Evolutionary conservation across 2,329 filamentous ascomycete genomes (phyloP).

Genomic region (Thelonectria discophora): DNA sequence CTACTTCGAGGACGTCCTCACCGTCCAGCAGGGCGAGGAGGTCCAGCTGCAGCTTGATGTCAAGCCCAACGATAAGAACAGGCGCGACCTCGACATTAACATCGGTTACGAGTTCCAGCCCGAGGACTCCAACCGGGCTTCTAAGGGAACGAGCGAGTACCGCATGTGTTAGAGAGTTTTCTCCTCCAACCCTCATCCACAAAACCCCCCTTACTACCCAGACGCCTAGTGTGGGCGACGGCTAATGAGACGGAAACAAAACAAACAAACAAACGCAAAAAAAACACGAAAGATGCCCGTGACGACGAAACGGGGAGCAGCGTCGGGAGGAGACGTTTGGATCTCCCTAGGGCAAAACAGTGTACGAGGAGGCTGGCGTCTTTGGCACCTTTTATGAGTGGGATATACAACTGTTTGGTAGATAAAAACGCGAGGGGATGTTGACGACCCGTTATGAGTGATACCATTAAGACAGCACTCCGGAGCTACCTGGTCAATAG

Average conservation of each 20-base stretch:
- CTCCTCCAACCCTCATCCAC: too few species aligned
- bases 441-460: constrained; percentile 43
- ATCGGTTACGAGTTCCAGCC: constrained; percentile 85
- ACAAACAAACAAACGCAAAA: neutral
- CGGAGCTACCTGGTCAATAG: constrained; percentile 42
- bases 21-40: constrained; percentile 86
- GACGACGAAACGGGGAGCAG: constrained; percentile 13
- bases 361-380: constrained; percentile 41
- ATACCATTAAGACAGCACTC: constrained; percentile 43
- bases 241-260: constrained; percentile 34
- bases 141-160: constrained; percentile 79
- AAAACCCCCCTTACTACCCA: neutral
- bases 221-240: constrained; percentile 19
- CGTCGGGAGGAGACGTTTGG: constrained; percentile 29
- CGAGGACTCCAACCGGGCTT: constrained; percentile 73
- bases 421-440: constrained; percentile 36
- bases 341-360: constrained; percentile 24
- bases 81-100: constrained; percentile 91
- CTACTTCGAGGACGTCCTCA: constrained; percentile 93
- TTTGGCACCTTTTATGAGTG: constrained; percentile 36
- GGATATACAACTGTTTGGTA: constrained; percentile 32
- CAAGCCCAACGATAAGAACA: constrained; percentile 92
- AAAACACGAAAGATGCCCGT: neutral
- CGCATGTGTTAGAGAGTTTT: constrained; percentile 69
- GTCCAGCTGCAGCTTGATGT: constrained; percentile 79